Conservation (phyloP, 192 early-diverging fungal genomes). For the Backusella australiensis region DNA sequence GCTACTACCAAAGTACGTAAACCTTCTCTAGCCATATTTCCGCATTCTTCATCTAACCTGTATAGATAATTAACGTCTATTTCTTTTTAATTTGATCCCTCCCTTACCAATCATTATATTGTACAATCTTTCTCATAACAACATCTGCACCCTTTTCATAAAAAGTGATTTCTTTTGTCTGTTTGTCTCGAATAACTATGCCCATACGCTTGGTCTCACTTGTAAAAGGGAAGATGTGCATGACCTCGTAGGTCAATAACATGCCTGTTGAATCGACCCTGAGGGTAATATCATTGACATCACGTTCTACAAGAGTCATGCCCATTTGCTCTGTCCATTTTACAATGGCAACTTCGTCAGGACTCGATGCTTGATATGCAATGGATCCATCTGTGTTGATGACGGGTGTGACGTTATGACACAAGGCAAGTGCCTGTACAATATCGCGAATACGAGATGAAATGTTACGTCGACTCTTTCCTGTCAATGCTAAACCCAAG, state of each 20-base stretch:
- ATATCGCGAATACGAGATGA: slow-evolving; percentile 84
- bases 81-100: background rate
- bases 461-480: slow-evolving; percentile 78
- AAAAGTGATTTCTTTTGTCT: slow-evolving; percentile 78
- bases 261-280: slow-evolving; percentile 52
- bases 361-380: slow-evolving; percentile 92
- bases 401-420: slow-evolving; percentile 89
- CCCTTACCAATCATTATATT: slow-evolving; percentile 83
- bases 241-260: slow-evolving; percentile 67
- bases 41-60: slow-evolving; percentile 90
- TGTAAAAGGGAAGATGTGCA: slow-evolving; percentile 99
- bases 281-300: slow-evolving; percentile 66
- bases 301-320: slow-evolving; percentile 75
- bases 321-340: slow-evolving; percentile 90
- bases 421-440: slow-evolving; percentile 83
- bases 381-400: slow-evolving; percentile 58
- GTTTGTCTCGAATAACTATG: slow-evolving; percentile 74
- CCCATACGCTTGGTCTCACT: slow-evolving; percentile 98
- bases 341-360: slow-evolving; percentile 96
- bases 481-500: slow-evolving; percentile 27
- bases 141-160: slow-evolving; percentile 94
- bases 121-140: slow-evolving; percentile 86
- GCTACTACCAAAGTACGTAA: slow-evolving; percentile 93
- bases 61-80: background rate
- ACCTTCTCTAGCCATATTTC: slow-evolving; percentile 95